Base-by-base conservation (phyloP, 73 alveolate genomes). In the Halteria grandinella region DNA sequence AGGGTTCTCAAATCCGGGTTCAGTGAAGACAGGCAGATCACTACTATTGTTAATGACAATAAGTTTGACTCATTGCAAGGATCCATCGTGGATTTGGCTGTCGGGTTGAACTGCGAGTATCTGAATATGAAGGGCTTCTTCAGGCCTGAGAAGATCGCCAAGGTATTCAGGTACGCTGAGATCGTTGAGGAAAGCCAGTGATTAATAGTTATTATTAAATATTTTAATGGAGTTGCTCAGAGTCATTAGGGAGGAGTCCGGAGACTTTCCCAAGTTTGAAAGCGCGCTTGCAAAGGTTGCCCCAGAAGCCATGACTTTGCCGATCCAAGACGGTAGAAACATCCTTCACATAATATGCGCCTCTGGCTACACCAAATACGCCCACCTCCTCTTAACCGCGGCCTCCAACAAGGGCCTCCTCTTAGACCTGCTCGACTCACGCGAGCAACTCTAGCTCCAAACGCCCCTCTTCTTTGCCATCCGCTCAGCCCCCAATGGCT, bases 61-160 rank as follows among this genome's bases (percentile, higher is more conserved):
- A 48, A 50, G 36, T 51, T 48, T 54, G 91, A 80, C 24, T 36
- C 75, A 24, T 6, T 53, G 31, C 44, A 57, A 15, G 27, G 55
- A 31, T 79, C 55, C 11, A 55, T 72, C 12, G 82, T 82, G 4
- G 91, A 82, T 37, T 72, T 57, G 1, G 74, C 86, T 1, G 27
- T 82, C 3, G 91, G 91, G 0, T 24, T 45, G n/a, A 77, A 70
- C 11, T 36, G 47, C 47, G 52, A 43, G 31, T 82, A 45, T 47
- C 31, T 82, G 14, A 55, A 71, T 21, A 55, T 82, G 17, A 23
- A 70, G 36, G 91, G 91, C 25, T 21, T 82, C 50, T 1, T 17
- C 15, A 82, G 45, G 59, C 33, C 64, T 2, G 91, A 82, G 39
- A 82, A 82, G 48, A 1, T 72, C 14, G 72, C 75, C 51, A 82